Evolutionary conservation across 768 basidiomycete species (phyloP), one percentile per base, ranked within the genome.

Genomic region (Trametes sanguinea): DNA sequence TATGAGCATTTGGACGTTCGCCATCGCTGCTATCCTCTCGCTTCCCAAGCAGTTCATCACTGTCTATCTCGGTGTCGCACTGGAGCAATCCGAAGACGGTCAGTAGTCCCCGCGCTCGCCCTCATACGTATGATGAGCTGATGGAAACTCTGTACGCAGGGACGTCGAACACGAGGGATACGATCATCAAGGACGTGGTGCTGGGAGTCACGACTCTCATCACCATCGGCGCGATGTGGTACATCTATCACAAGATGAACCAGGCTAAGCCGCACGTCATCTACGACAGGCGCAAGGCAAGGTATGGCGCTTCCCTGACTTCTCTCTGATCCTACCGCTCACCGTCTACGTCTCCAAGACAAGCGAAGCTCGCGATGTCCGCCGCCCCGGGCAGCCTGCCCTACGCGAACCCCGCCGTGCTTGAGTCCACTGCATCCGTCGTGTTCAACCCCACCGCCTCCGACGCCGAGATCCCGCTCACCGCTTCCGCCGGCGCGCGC

Each of bases 1-100:
- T 40, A 93, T 96, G 89, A 78, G 79, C 60, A 87, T 95, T 65
- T 76, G 86, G 68, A 80, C 86, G 32, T 97, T 95, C 74, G 78
- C 84, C 53, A 62, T 92, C 6, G 94, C 95, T 27, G 89, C 94
- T 4, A 75, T 94, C 66, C 76, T 95, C 16, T 92, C 92, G 17
- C 75, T 94, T 70, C 94, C 94, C 6, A 95, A 95, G 71, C 94
- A 97, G 73, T 88, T 97, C 67, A 83, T 94, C 66, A 92, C 90
- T 7, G 95, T 97, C 11, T 97, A 97, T 70, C 82, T 95, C 14
- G 94, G 94, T 39, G 92, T 92, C 33, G 78, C 90, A 32, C 72
- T 92, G n/a, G 84, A 89, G 64, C 76, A 83, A 27, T 77, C 81
- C 3, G 73, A 67, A 6, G 75, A 69, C 40, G 63, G 64, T 45